These are phyloP conservation scores for Teratosphaeria nubilosa DNA, from an alignment of 2,329 filamentous ascomycete species.

Conservation along the genomic window DNA sequence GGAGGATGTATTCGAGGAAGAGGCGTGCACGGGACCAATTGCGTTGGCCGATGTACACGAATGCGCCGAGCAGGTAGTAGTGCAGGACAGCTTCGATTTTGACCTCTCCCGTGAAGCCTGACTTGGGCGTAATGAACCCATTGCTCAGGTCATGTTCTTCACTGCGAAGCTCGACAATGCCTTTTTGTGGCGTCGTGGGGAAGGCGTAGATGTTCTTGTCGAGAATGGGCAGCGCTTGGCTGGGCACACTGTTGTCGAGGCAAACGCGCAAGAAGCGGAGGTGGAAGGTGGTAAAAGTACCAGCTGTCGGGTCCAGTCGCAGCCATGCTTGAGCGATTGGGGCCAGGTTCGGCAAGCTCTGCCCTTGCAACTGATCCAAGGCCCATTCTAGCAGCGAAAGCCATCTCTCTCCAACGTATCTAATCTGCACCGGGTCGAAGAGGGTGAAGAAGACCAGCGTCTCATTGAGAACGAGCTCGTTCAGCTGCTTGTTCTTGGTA, in stretches of 20 bases:
- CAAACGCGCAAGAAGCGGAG: constrained; percentile 49
- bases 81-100: constrained; percentile 44
- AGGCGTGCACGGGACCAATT: constrained; percentile 35
- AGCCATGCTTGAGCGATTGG: constrained; percentile 46
- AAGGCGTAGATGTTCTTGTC: constrained; percentile 58
- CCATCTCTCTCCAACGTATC: constrained; percentile 43
- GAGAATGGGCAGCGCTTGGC: constrained; percentile 50
- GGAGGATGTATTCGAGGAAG: constrained; percentile 44
- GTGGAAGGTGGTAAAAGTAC: constrained; percentile 57
- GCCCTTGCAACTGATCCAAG: constrained; percentile 4
- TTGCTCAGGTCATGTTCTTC: constrained; percentile 34
- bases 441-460: constrained; percentile 37
- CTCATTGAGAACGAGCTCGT: constrained; percentile 37
- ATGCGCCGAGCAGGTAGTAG: constrained; percentile 42
- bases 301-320: constrained; percentile 55
- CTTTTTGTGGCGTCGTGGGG: constrained; percentile 32
- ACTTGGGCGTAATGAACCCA: constrained; percentile 50
- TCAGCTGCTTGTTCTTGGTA: constrained; percentile 20
- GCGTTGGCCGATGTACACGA: constrained; percentile 36
- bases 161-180: constrained; percentile 30
- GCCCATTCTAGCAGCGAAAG: constrained; percentile 32
- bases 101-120: constrained; percentile 47
- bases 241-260: constrained; percentile 42
- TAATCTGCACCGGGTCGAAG: constrained; percentile 46
- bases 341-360: constrained; percentile 17